Conservation (phyloP, 139 green algal genomes). For the Closterium sp. region DNA sequence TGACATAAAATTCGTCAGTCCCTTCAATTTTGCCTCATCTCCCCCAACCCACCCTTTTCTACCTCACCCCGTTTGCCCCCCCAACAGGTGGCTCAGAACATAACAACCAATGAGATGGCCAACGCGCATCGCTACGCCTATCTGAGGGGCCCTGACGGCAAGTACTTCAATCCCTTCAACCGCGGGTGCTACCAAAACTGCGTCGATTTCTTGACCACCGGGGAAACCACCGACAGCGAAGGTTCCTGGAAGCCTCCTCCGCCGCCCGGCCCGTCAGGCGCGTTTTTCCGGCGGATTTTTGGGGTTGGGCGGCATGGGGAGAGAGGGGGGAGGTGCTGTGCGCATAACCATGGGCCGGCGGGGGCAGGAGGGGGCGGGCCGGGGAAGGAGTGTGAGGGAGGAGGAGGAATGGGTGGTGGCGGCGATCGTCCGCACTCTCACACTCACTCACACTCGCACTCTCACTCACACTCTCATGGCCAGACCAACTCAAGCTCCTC, state of each 20-base stretch:
- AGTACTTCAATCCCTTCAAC: constrained; percentile 88
- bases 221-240: constrained; percentile 24
- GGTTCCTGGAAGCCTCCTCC: constrained; percentile 15
- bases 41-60: too few species aligned
- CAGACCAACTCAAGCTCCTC: not conserved
- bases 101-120: constrained; percentile 96
- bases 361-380: not conserved
- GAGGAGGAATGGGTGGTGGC: not conserved
- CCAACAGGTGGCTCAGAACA: constrained; percentile 72
- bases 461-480: too few species aligned
- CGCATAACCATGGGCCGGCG: not conserved
- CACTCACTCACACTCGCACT: not conserved
- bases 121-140: constrained; percentile 82
- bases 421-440: not conserved
- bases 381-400: not conserved
- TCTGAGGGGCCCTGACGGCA: constrained; percentile 62
- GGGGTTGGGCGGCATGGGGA: not conserved
- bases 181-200: constrained; percentile 70
- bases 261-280: not conserved
- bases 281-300: not conserved
- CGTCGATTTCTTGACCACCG: constrained; percentile 48
- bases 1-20: constrained; percentile 75
- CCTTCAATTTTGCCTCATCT: too few species aligned
- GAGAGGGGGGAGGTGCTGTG: not conserved
- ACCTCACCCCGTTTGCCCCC: too few species aligned